phyloP scores from a whole-genome alignment of 2,329 filamentous ascomycete genomes.

The Calonectria pteridis region DNA sequence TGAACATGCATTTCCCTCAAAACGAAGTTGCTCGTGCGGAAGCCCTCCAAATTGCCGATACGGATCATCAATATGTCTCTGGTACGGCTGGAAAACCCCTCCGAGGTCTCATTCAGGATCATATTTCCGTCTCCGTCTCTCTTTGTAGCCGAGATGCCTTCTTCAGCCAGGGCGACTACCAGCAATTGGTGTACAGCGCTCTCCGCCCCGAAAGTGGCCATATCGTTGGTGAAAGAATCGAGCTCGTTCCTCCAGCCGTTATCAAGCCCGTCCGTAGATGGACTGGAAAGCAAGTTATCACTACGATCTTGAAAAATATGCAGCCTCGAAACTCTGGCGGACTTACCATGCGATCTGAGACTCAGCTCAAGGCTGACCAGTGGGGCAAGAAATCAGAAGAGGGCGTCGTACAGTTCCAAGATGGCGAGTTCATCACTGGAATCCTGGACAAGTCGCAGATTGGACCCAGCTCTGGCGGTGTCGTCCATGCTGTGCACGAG shows the following conservation, averaged over 20 bases:
- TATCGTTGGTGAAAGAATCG: slow-evolving; percentile 84
- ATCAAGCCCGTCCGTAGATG: slow-evolving; percentile 85
- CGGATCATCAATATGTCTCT: slow-evolving; percentile 96
- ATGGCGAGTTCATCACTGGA: slow-evolving; percentile 89
- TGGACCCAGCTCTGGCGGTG: slow-evolving; percentile 85
- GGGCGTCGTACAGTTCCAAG: slow-evolving; percentile 82
- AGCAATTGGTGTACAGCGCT: slow-evolving; percentile 92
- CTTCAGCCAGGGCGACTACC: slow-evolving; percentile 88
- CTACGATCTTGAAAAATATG: slow-evolving; percentile 93
- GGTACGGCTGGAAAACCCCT: slow-evolving; percentile 94
- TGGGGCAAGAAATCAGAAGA: slow-evolving; percentile 88
- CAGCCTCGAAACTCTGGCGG: slow-evolving; percentile 81
- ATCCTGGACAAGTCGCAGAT: slow-evolving; percentile 97
- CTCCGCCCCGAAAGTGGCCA: slow-evolving; percentile 92
- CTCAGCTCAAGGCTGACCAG: slow-evolving; percentile 80
- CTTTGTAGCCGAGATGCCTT: slow-evolving; percentile 93
- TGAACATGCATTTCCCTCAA: slow-evolving; percentile 99
- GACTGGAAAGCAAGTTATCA: slow-evolving; percentile 97
- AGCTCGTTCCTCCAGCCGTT: slow-evolving; percentile 84
- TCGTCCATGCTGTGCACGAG: slow-evolving; percentile 94
- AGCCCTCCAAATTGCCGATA: slow-evolving; percentile 92
- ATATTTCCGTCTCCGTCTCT: slow-evolving; percentile 93
- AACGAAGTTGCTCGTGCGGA: slow-evolving; percentile 95
- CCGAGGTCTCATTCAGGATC: slow-evolving; percentile 97
- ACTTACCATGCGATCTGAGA: slow-evolving; percentile 83